Evolutionary conservation across 2,329 filamentous ascomycete genomes (phyloP).

Genomic region (Graphiopsis chlorocephala): DNA sequence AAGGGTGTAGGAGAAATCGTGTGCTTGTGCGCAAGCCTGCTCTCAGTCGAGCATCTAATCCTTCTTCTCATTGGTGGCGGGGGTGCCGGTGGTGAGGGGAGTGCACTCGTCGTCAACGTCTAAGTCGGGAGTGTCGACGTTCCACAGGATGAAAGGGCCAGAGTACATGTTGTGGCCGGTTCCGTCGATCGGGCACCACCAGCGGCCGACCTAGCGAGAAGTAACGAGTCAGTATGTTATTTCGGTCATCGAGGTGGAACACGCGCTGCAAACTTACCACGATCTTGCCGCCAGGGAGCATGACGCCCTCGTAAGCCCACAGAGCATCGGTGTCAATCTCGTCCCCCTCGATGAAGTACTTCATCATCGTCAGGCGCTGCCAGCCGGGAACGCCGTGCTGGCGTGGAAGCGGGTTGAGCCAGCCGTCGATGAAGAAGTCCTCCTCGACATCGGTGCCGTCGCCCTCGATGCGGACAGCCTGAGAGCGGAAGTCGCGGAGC

Average conservation of each 20-base stretch:
- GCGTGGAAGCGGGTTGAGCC: conserved; percentile 49
- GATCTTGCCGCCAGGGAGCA: conserved; percentile 47
- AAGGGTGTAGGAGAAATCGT: neutral
- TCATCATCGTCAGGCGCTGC: conserved; percentile 55
- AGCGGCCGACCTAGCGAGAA: conserved; percentile 39
- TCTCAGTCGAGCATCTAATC: neutral
- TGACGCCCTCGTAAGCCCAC: conserved; percentile 51
- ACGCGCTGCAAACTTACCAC: conserved; percentile 29
- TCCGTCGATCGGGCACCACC: conserved; percentile 42
- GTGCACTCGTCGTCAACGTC: neutral
- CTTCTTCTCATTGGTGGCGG: neutral
- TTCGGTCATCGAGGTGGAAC: neutral
- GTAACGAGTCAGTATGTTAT: neutral
- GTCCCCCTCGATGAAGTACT: conserved; percentile 42
- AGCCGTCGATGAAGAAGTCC: conserved; percentile 41
- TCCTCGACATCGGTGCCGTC: conserved; percentile 37
- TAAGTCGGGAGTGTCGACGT: conserved; percentile 23
- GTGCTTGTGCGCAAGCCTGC: neutral
- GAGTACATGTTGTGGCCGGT: conserved; percentile 33
- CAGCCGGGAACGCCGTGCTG: conserved; percentile 53
- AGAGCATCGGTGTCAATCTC: conserved; percentile 34
- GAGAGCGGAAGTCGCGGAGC: neutral
- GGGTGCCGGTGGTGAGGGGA: neutral
- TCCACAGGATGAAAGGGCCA: conserved; percentile 46
- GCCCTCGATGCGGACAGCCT: conserved; percentile 38